Conservation (phyloP, 441 rosid species). For the Cnidoscolus chayamansa region DNA sequence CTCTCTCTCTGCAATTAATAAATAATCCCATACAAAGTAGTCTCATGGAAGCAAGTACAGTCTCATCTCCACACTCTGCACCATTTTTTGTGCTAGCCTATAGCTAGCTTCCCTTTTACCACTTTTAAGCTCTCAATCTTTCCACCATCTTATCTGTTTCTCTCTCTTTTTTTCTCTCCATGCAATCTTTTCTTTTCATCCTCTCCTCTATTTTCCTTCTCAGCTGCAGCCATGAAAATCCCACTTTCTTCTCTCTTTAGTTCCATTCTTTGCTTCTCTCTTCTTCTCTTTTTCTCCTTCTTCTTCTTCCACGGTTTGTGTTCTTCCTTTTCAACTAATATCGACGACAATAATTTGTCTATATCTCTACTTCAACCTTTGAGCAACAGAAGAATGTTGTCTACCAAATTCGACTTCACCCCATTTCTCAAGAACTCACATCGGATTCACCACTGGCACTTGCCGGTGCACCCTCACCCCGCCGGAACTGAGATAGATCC, state of each 20-base stretch:
- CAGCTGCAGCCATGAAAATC: constrained; percentile 17
- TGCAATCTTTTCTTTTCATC: constrained; percentile 18
- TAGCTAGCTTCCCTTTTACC: background rate
- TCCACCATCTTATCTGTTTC: background rate
- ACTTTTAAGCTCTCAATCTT: constrained; percentile 21
- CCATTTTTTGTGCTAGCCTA: constrained; percentile 17
- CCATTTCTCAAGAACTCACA: constrained; percentile 35
- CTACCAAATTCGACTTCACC: constrained; percentile 41
- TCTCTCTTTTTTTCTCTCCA: constrained; percentile 8
- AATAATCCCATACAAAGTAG: background rate
- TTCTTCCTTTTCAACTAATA: constrained; percentile 4
- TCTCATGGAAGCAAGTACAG: constrained; percentile 23
- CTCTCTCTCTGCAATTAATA: background rate
- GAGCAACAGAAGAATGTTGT: constrained; percentile 29
- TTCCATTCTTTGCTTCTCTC: constrained; percentile 23
- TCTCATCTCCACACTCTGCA: constrained; percentile 10
- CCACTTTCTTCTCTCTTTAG: background rate
- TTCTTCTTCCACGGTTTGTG: constrained; percentile 21
- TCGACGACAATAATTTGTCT: background rate
- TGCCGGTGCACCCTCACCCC: constrained; percentile 14
- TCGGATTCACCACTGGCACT: constrained; percentile 10
- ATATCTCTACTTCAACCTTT: constrained; percentile 4
- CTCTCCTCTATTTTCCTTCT: background rate
- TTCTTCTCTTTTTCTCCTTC: constrained; percentile 13
- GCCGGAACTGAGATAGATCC: constrained; percentile 39